These are phyloP conservation scores for Exophiala sp. DNA, from an alignment of 2,329 filamentous ascomycete genomes.

Conservation along the genomic window DNA sequence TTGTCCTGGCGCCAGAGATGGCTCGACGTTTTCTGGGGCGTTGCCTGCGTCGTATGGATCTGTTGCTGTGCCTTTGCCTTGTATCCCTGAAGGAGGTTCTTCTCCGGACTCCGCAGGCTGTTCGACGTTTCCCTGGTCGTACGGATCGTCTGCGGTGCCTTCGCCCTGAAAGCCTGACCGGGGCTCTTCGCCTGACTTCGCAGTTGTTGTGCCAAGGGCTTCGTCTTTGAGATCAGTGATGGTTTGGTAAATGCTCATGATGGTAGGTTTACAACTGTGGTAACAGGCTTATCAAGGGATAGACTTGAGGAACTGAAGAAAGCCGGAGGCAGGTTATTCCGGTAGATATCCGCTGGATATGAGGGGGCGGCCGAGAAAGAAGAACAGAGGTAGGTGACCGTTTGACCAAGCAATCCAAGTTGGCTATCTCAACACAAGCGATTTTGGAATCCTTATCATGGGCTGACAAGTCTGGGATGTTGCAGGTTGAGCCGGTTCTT, in stretches of 20 bases:
- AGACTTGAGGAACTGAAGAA: not conserved
- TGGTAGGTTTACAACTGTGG: not conserved
- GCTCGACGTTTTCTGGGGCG: constrained; percentile 1
- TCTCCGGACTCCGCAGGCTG: constrained; percentile 7
- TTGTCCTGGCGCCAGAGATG: not conserved
- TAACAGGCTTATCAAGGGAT: not conserved
- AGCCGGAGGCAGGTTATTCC: too few species aligned
- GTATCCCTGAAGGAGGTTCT: not conserved
- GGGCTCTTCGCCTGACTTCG: constrained; percentile 9
- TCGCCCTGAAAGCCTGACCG: not conserved
- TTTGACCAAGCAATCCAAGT: not conserved
- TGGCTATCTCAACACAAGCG: not conserved
- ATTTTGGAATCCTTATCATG: not conserved
- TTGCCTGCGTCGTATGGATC: constrained; percentile 16
- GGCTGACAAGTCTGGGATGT: not conserved
- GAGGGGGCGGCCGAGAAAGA: too few species aligned
- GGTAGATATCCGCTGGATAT: too few species aligned
- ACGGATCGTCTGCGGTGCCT: not conserved
- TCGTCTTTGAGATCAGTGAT: constrained; percentile 8
- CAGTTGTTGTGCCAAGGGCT: constrained; percentile 4
- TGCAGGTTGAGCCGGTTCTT: not conserved
- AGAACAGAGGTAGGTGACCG: too few species aligned
- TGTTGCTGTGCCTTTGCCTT: not conserved
- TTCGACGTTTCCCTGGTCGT: not conserved
- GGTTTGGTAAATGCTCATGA: constrained; percentile 7